Base-by-base conservation (phyloP, 306 rosid species). In the Cajanus cajan region DNA sequence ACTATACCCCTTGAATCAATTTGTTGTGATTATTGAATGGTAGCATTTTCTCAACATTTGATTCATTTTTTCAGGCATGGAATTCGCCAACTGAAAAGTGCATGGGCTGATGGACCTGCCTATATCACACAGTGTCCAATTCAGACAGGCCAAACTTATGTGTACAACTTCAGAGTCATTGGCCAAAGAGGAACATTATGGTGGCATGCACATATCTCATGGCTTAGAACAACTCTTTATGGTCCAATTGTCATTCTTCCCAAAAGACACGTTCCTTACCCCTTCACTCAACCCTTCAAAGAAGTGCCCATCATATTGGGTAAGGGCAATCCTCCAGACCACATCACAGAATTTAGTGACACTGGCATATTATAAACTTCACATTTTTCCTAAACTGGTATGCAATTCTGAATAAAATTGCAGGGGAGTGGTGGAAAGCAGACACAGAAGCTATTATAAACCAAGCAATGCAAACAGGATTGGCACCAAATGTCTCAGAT, bases 341-440 rank as follows among this genome's bases (percentile, higher is more conserved):
- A 33, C 25, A 41, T 70, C 24, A 39, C 13, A 71, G n/a, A 41
- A 36, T 55, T 68, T 59, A 45, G 16, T 37, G 8, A 16, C 50
- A 18, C 25, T 75, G 19, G 15, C 51, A 41, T 57, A 10, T 45
- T 67, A 44, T 0, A 55, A 66, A 57, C 58, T 55, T 8, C 7
- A 34, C 9, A 5, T 74, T 67, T 59, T 34, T 79, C 12, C 18
- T 66, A 61, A 40, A 33, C 71, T 73, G 19, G 8, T 28, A 7
- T 11, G 8, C 5, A 21, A 54, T 37, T 14, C 16, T 41, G 76
- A 48, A 22, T 78, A 43, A 19, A 62, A 79, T 77, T 85, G 62
- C 80, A 91, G 97, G 97, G 50, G 97, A 89, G 4, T 91, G 94
- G 94, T 91, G 97, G 97, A 91, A 88, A 63, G 91, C 90, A 11